Conservation (phyloP, 2,329 filamentous ascomycete species). For the Botryosphaeria dothidea region DNA sequence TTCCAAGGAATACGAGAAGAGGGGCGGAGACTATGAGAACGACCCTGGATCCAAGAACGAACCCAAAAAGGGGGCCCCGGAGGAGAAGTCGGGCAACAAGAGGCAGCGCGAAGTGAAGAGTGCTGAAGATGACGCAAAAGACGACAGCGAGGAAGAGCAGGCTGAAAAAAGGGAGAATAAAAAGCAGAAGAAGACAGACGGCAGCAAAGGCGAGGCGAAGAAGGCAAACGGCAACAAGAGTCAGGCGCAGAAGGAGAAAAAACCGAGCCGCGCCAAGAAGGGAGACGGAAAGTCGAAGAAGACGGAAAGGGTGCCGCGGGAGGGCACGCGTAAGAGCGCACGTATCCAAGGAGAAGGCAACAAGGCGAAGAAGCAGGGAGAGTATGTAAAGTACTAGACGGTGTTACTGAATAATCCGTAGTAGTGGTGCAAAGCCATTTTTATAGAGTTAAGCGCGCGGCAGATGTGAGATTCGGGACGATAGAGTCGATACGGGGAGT, state of each 20-base stretch:
- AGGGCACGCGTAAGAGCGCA: slow-evolving; percentile 26
- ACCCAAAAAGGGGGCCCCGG: slow-evolving; percentile 43
- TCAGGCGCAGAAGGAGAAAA: not conserved
- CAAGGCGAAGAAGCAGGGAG: not conserved
- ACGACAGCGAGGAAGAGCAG: slow-evolving; percentile 21
- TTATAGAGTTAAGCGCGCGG: not conserved
- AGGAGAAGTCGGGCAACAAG: slow-evolving; percentile 35
- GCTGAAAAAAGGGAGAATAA: slow-evolving; percentile 17
- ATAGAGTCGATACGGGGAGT: too few relatives aligned
- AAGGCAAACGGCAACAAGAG: not conserved
- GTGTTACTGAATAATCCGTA: too few relatives aligned
- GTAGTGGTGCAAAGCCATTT: not conserved
- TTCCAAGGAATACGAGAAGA: slow-evolving; percentile 45
- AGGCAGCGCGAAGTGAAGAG: slow-evolving; percentile 25
- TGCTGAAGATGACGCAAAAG: slow-evolving; percentile 20
- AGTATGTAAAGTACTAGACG: not conserved
- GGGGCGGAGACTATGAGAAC: slow-evolving; percentile 44
- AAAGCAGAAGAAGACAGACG: slow-evolving; percentile 33
- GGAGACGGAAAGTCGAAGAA: not conserved
- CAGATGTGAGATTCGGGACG: too few relatives aligned
- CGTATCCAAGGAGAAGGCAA: slow-evolving; percentile 17
- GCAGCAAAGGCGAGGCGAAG: slow-evolving; percentile 5
- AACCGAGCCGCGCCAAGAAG: slow-evolving; percentile 2
- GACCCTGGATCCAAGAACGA: slow-evolving; percentile 45
- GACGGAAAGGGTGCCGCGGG: slow-evolving; percentile 7